These are phyloP conservation scores for Fusarium cyanostomum DNA, from an alignment of 2,329 filamentous ascomycete genomes.

Conservation along the genomic window DNA sequence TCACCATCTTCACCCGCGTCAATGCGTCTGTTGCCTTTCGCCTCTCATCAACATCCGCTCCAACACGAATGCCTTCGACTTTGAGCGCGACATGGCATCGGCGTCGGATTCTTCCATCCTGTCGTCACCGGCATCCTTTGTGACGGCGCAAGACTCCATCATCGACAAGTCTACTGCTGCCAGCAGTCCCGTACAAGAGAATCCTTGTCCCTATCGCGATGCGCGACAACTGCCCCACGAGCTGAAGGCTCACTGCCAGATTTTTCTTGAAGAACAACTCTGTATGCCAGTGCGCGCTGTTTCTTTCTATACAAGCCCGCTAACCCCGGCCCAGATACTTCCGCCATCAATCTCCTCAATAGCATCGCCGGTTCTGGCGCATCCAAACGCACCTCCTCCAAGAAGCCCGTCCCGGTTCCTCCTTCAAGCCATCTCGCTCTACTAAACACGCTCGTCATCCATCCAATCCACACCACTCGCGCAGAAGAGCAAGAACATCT, in stretches of 20 bases:
- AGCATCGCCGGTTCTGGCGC: constrained; percentile 67
- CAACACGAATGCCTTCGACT: constrained; percentile 23
- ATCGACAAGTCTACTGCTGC: constrained; percentile 48
- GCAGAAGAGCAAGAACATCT: constrained; percentile 68
- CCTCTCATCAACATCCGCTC: background rate
- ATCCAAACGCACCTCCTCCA: constrained; percentile 41
- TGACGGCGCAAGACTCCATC: constrained; percentile 47
- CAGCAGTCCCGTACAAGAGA: constrained; percentile 47
- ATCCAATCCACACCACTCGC: constrained; percentile 81
- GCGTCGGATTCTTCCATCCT: constrained; percentile 33
- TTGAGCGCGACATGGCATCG: constrained; percentile 34
- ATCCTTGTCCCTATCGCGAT: constrained; percentile 58
- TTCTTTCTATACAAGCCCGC: background rate
- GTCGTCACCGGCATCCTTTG: constrained; percentile 50
- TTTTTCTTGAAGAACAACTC: constrained; percentile 79
- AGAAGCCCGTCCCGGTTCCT: constrained; percentile 68
- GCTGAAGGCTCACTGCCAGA: constrained; percentile 71
- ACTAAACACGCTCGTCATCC: constrained; percentile 81
- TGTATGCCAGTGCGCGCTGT: constrained; percentile 55
- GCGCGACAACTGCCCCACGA: constrained; percentile 68
- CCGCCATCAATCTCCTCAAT: constrained; percentile 70
- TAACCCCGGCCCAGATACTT: constrained; percentile 39
- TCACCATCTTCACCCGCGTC: constrained; percentile 24
- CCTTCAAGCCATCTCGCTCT: constrained; percentile 78
- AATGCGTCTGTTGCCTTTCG: constrained; percentile 10